Conservation (phyloP, 257 asterid genomes). For the Craterostigma plantagineum region DNA sequence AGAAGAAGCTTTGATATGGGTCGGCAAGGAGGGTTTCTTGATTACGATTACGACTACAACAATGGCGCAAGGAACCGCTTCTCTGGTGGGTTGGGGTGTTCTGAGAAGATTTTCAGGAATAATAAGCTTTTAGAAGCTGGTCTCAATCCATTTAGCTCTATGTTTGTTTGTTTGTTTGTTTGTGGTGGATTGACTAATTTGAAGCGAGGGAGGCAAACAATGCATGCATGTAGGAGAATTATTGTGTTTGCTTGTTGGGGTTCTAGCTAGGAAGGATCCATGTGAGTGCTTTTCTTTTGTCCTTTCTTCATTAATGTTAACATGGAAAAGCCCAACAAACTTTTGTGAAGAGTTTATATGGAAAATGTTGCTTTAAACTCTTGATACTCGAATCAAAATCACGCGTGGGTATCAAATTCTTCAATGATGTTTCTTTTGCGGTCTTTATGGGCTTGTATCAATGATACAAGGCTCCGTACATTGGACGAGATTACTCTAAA, state of each 20-base stretch:
- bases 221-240: constrained; percentile 6
- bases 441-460: too few species aligned
- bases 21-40: constrained; percentile 12
- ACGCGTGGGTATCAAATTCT: too few species aligned
- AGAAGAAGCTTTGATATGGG: constrained; percentile 16
- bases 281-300: not conserved
- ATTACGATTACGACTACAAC: constrained; percentile 6
- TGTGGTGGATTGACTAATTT: not conserved
- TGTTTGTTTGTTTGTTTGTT: not conserved
- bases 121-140: too few species aligned
- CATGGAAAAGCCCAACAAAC: too few species aligned
- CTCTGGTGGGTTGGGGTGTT: constrained; percentile 40
- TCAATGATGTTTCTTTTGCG: too few species aligned
- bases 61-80: constrained; percentile 17
- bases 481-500: too few species aligned
- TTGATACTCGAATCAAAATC: too few species aligned
- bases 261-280: not conserved
- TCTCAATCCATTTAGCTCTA: not conserved
- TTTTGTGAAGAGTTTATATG: too few species aligned
- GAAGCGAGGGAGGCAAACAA: not conserved
- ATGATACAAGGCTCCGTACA: too few species aligned
- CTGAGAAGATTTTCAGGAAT: constrained; percentile 10
- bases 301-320: not conserved
- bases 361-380: too few species aligned
- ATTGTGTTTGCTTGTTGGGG: constrained; percentile 10